Base-by-base conservation (phyloP, 2,329 filamentous ascomycete species). In the Apiospora saccharicola region DNA sequence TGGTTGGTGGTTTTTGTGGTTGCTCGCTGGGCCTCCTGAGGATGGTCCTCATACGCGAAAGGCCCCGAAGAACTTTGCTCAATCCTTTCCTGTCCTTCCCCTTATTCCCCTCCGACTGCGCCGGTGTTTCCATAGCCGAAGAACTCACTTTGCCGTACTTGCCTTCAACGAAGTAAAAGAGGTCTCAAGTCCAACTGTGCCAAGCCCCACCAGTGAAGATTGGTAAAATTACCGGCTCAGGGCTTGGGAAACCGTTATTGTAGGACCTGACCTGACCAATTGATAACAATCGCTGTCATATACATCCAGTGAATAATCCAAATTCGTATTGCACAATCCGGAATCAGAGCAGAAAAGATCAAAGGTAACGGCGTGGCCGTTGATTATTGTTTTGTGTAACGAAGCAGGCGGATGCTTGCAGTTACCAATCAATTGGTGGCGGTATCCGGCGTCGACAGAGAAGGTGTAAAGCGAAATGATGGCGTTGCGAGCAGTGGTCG, bases 21-120 rank as follows among this genome's bases (percentile, higher is more conserved):
- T 74, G 72, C 22, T 86, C 85, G 73, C 83, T 80, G 5, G 72
- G 67, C 75, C 82, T 85, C 79, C 82, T 87, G 71, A 88, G 82
- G 44, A 86, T 86, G 3, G 86, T 86, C 82, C 85, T 89, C 77
- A 87, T 82, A 47, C 85, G 82, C 44, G 72, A 64, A 16, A 73
- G 67, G 22, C 67, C 67, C 47, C 84, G 84, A 44, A 89, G 74
- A 26, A 89, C 80, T 76, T 83, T 87, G 71, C 83, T 84, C 41
- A 89, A 75, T 16, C 84, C 83, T 78, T 82, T 87, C 81, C 84
- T 87, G 76, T 78, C 77, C 74, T 64, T 64, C 34, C 57, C 57
- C 19, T 41, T 64, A 19, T 41, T 41, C 57, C 57, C 57, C 34
- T 64, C 57, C 34, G 34, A 41, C 34, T 41, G 57, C 57, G 57